A percentile compares a stretch with the other conserved stretches of the same genome.
These are phyloP conservation scores for Backusella tarrabulga DNA, from an alignment of 192 early-diverging fungal species.

Conservation along the genomic window DNA sequence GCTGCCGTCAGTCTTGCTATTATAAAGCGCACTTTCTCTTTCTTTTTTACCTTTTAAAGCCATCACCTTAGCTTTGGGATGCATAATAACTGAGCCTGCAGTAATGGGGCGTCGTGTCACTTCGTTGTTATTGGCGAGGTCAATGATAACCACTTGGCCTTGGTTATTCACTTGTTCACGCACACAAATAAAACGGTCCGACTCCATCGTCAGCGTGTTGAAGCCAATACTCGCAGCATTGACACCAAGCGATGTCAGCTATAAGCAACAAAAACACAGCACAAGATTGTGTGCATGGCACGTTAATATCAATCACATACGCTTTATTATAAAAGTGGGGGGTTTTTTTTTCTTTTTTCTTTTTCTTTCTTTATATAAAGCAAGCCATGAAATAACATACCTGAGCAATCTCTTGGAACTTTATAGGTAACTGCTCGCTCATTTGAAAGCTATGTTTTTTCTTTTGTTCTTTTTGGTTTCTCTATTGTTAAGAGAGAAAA, in stretches of 20 bases:
- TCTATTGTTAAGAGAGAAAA: neutral
- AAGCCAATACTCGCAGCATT: conserved; percentile 93
- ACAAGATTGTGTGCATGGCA: neutral
- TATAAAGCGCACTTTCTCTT: neutral
- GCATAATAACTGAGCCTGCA: conserved; percentile 98
- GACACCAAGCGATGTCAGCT: conserved; percentile 90
- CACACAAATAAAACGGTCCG: conserved; percentile 97
- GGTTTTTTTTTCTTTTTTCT: neutral
- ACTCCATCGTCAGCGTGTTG: conserved; percentile 97
- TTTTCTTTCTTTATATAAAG: neutral
- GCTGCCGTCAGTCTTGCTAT: neutral
- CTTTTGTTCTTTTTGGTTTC: neutral
- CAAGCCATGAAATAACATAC: conserved; percentile 43
- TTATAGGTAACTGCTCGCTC: conserved; percentile 85
- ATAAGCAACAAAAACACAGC: neutral
- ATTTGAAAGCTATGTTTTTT: conserved; percentile 33
- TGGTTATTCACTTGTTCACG: conserved; percentile 85
- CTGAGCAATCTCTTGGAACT: conserved; percentile 96
- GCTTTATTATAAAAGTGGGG: no score
- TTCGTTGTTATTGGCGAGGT: conserved; percentile 83
- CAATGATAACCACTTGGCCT: conserved; percentile 93
- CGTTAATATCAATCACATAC: no score
- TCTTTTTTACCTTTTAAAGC: conserved; percentile 82
- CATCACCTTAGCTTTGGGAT: conserved; percentile 90
- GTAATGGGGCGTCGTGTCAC: conserved; percentile 90